These are phyloP conservation scores for Macrophomina phaseolina DNA, from an alignment of 2,329 filamentous ascomycete species.

Conservation along the genomic window DNA sequence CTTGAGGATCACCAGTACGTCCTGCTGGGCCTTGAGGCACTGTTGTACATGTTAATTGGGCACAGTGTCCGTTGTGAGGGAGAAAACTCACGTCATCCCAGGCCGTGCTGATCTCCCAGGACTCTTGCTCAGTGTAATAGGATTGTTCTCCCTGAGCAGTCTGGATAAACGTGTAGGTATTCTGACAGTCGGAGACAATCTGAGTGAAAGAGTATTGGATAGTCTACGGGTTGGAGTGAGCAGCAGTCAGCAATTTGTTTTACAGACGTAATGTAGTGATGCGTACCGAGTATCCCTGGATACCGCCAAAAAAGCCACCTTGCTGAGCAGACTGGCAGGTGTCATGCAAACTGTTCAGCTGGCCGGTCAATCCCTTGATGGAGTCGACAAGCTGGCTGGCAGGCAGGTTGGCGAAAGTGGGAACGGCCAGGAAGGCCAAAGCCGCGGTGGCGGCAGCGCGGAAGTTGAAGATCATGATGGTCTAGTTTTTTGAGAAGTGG, in stretches of 20 bases:
- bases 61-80: background rate
- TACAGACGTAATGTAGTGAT: too few species aligned
- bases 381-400: background rate
- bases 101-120: background rate
- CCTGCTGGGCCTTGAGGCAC: background rate
- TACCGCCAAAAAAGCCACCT: background rate
- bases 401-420: background rate
- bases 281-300: background rate
- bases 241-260: too few species aligned
- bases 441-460: background rate
- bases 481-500: background rate
- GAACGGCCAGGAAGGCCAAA: background rate
- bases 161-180: background rate
- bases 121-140: background rate
- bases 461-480: background rate
- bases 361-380: background rate
- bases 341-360: background rate
- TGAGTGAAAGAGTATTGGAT: background rate
- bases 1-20: background rate
- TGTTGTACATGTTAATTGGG: background rate
- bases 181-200: background rate
- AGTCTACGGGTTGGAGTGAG: background rate
- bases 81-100: constrained; percentile 3
- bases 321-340: background rate
- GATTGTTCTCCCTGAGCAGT: background rate